Evolutionary conservation across 2,329 filamentous ascomycete genomes (phyloP).

Genomic region (Xylaria sp.): DNA sequence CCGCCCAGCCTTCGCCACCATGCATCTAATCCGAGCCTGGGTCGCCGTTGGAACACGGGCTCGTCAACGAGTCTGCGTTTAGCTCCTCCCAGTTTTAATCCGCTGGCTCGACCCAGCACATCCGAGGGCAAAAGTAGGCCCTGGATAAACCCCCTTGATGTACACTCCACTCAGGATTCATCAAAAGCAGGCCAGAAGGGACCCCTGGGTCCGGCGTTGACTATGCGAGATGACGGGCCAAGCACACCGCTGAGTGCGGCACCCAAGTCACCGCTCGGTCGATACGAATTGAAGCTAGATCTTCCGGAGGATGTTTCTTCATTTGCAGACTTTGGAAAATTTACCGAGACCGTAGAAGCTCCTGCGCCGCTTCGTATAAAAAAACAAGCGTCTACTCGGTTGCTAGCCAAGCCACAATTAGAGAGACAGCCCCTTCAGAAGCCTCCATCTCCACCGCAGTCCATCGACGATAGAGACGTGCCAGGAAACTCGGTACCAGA

Average conservation of each 20-base stretch:
- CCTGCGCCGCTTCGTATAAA: slow-evolving; percentile 43
- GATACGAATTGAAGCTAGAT: slow-evolving; percentile 54
- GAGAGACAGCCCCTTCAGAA: slow-evolving; percentile 40
- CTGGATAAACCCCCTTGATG: slow-evolving; percentile 61
- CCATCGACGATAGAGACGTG: slow-evolving; percentile 45
- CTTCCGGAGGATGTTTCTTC: slow-evolving; percentile 45
- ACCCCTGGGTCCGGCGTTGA: slow-evolving; percentile 25
- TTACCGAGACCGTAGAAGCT: slow-evolving; percentile 42
- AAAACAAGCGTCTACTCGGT: slow-evolving; percentile 37
- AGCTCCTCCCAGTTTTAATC: slow-evolving; percentile 47
- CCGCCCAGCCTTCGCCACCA: slow-evolving; percentile 47
- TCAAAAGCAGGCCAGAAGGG: slow-evolving; percentile 39
- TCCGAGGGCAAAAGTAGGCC: slow-evolving; percentile 52
- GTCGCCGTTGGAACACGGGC: slow-evolving; percentile 51
- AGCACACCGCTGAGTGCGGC: slow-evolving; percentile 39
- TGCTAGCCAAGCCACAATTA: slow-evolving; percentile 20
- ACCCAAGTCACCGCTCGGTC: slow-evolving; percentile 55
- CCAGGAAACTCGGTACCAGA: slow-evolving; percentile 32
- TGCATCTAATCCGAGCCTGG: slow-evolving; percentile 47
- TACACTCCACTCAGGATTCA: slow-evolving; percentile 54
- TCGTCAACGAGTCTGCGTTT: slow-evolving; percentile 52
- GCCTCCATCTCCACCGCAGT: slow-evolving; percentile 53
- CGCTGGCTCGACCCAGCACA: slow-evolving; percentile 49
- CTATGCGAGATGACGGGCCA: slow-evolving; percentile 28
- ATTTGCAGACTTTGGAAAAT: slow-evolving; percentile 45